Percentiles rank a stretch among this genome's conserved stretches.
Evolutionary conservation across 1,284 basidiomycete genomes (phyloP).

Genomic region (Lentinula novae-zelandiae): DNA sequence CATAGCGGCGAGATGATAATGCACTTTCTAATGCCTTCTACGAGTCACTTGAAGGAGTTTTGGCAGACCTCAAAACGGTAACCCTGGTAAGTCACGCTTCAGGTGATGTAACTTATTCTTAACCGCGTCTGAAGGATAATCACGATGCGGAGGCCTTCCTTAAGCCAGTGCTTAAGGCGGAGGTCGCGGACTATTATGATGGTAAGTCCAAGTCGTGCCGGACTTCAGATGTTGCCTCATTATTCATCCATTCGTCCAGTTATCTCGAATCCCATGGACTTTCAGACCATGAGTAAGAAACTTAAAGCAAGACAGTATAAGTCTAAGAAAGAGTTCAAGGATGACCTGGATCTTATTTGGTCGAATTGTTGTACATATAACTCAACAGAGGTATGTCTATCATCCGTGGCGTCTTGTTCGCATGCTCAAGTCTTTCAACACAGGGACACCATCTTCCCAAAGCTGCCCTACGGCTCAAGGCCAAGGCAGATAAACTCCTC

Average conservation of each 20-base stretch:
- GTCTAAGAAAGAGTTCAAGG: conserved; percentile 89
- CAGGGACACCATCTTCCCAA: conserved; percentile 77
- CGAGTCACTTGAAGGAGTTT: conserved; percentile 84
- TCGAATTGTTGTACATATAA: conserved; percentile 94
- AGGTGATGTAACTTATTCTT: conserved; percentile 14
- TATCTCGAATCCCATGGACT: conserved; percentile 91
- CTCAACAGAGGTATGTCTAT: conserved; percentile 69
- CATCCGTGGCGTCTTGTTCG: neutral
- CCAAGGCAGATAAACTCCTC: conserved; percentile 81
- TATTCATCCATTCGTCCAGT: conserved; percentile 42
- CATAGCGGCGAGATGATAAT: conserved; percentile 58
- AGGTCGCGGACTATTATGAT: conserved; percentile 88
- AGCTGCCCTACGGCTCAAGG: conserved; percentile 72
- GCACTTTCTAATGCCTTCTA: conserved; percentile 88
- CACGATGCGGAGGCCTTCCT: conserved; percentile 87
- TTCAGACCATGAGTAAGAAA: conserved; percentile 89
- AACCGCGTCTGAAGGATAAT: conserved; percentile 58
- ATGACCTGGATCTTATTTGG: conserved; percentile 96
- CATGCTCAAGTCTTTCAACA: neutral
- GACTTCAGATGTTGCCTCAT: neutral
- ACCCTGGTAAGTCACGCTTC: conserved; percentile 56
- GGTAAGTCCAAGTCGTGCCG: conserved; percentile 41
- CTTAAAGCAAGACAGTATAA: conserved; percentile 91
- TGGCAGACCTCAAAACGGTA: conserved; percentile 77
- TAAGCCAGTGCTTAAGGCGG: conserved; percentile 82